Evolutionary conservation across 495 filamentous ascomycete species (phyloP).

Genomic region (Glarea lozoyensis): DNA sequence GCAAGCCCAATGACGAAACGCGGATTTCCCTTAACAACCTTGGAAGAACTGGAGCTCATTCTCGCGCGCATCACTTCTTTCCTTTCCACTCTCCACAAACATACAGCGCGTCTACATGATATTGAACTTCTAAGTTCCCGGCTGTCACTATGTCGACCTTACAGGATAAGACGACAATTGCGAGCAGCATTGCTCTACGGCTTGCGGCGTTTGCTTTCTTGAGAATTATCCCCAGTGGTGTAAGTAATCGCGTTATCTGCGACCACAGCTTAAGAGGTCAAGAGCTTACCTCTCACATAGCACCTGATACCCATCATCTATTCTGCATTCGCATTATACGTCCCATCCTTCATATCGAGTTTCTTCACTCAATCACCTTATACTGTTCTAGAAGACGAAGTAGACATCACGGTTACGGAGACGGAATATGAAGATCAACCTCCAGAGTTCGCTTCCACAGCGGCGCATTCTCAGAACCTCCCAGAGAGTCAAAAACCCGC

Average conservation of each 20-base stretch:
- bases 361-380: slow-evolving; percentile 49
- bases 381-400: slow-evolving; percentile 47
- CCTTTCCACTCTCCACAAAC: too few relatives aligned
- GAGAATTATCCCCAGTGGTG: slow-evolving; percentile 60
- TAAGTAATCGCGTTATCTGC: slow-evolving; percentile 15
- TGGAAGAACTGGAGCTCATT: too few relatives aligned
- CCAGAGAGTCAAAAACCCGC: slow-evolving; percentile 19
- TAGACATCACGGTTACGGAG: slow-evolving; percentile 52
- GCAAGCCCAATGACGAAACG: too few relatives aligned
- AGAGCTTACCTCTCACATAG: slow-evolving; percentile 23
- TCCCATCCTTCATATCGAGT: slow-evolving; percentile 54
- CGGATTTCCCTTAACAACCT: too few relatives aligned
- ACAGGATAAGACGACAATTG: slow-evolving; percentile 12
- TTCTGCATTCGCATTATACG: slow-evolving; percentile 62
- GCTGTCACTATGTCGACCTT: slow-evolving; percentile 21
- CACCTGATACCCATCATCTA: slow-evolving; percentile 56
- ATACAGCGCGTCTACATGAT: too few relatives aligned
- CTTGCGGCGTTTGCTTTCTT: slow-evolving; percentile 64
- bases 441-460: slow-evolving; percentile 13
- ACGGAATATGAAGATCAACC: slow-evolving; percentile 25
- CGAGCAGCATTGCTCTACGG: slow-evolving; percentile 55
- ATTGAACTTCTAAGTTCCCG: too few relatives aligned
- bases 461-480: slow-evolving; percentile 25
- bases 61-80: too few relatives aligned
- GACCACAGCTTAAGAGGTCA: background rate